Percentiles rank a stretch among this genome's conserved stretches.
Conservation (phyloP, 176 grass and related monocot genomes). For the Microstegium vimineum region DNA sequence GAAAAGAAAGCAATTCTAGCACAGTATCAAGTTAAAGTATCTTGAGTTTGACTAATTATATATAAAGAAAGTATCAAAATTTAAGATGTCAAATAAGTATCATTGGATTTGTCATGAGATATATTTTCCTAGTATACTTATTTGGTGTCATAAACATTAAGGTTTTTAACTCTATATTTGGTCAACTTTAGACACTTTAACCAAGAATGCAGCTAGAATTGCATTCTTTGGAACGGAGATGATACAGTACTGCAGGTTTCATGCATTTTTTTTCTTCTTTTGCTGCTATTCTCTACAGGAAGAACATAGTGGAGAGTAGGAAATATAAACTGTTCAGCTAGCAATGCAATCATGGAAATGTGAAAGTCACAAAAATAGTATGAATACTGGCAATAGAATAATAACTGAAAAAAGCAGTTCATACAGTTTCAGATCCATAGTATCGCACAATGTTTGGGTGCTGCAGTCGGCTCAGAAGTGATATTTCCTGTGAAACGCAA, state of each 20-base stretch:
- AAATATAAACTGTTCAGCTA: slow-evolving; percentile 8
- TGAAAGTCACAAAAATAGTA: too few species aligned
- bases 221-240: background rate
- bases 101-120: background rate
- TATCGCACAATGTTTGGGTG: slow-evolving; percentile 98
- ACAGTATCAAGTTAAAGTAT: background rate
- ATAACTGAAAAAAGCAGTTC: slow-evolving; percentile 9
- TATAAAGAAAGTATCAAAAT: background rate
- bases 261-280: background rate
- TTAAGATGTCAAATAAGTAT: background rate
- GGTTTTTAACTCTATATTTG: background rate
- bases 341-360: background rate
- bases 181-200: background rate
- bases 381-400: slow-evolving; percentile 17
- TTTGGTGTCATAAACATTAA: background rate
- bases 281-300: background rate
- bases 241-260: background rate
- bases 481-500: slow-evolving; percentile 88
- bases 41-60: background rate
- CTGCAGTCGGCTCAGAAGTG: slow-evolving; percentile 78
- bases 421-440: slow-evolving; percentile 97
- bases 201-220: background rate
- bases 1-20: background rate
- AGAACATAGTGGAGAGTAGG: background rate
- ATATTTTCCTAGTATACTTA: background rate